Evolutionary conservation across 257 asterid species (phyloP).

Genomic region (Cruciata laevipes): DNA sequence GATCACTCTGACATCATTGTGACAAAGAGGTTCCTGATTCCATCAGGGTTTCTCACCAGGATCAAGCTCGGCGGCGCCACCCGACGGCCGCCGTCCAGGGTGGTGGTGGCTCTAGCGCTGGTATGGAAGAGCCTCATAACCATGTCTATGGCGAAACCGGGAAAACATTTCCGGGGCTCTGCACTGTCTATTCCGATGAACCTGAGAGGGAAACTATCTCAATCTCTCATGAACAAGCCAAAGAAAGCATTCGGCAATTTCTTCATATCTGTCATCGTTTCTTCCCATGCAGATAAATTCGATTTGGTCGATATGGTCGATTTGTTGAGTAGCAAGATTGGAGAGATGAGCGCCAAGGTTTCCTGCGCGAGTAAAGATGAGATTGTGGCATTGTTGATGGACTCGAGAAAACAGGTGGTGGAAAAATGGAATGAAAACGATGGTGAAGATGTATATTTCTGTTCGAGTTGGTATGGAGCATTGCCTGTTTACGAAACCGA

Average conservation of each 20-base stretch:
- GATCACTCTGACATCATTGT: neutral
- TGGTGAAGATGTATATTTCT: neutral
- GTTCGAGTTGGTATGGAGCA: constrained; percentile 8
- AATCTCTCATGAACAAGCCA: neutral
- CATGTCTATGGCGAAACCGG: neutral
- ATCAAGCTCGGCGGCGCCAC: neutral
- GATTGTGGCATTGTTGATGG: neutral
- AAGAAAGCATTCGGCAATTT: neutral
- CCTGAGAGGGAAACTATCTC: neutral
- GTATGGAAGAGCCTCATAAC: neutral
- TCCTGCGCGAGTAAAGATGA: neutral
- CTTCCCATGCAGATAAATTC: neutral
- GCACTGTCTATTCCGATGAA: neutral
- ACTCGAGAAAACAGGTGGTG: neutral
- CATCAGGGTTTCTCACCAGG: neutral
- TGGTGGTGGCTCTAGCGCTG: constrained; percentile 4
- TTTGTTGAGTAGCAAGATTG: neutral
- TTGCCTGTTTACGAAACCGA: constrained; percentile 3
- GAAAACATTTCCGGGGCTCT: neutral
- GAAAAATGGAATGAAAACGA: neutral
- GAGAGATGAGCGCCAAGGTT: neutral
- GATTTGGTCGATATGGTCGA: neutral
- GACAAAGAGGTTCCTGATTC: neutral
- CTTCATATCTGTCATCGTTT: neutral
- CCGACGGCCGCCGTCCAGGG: neutral